Percentiles rank a stretch among this genome's conserved stretches.
These are phyloP conservation scores for Amauroascus niger DNA, from an alignment of 2,329 filamentous ascomycete species.

Conservation along the genomic window DNA sequence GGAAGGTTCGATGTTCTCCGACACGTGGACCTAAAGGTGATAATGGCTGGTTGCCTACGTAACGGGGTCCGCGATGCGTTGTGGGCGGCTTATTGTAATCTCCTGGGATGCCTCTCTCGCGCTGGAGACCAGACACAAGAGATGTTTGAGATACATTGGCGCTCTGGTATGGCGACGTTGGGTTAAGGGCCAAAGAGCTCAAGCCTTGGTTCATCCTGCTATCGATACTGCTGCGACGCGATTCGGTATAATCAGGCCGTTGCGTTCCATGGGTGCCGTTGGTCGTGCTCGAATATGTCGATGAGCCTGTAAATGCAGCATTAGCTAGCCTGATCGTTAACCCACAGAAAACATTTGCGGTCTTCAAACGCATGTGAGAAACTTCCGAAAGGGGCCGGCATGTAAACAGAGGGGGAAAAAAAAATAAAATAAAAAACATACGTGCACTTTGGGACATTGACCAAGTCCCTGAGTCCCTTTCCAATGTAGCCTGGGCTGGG, in stretches of 20 bases:
- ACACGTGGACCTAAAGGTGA: slow-evolving; percentile 35
- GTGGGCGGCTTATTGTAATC: slow-evolving; percentile 29
- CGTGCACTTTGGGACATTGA: slow-evolving; percentile 51
- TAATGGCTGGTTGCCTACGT: slow-evolving; percentile 32
- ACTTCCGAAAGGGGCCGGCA: not conserved
- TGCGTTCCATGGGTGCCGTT: slow-evolving; percentile 32
- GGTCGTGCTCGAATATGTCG: slow-evolving; percentile 41
- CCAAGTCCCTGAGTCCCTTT: slow-evolving; percentile 52
- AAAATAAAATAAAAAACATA: slow-evolving; percentile 27
- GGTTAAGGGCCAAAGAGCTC: slow-evolving; percentile 39
- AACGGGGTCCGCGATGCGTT: slow-evolving; percentile 33
- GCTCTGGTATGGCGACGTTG: slow-evolving; percentile 40
- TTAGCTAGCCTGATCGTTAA: slow-evolving; percentile 9
- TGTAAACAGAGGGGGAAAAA: not conserved
- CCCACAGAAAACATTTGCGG: not conserved
- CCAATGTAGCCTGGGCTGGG: slow-evolving; percentile 35
- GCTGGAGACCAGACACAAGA: slow-evolving; percentile 22
- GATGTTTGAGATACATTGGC: slow-evolving; percentile 38
- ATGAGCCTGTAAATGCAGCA: slow-evolving; percentile 32
- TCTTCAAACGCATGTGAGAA: too few species aligned
- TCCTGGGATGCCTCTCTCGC: slow-evolving; percentile 24
- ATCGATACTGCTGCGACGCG: slow-evolving; percentile 42
- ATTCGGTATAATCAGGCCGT: slow-evolving; percentile 37
- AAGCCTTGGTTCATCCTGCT: slow-evolving; percentile 43
- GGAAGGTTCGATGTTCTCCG: slow-evolving; percentile 35